Evolutionary conservation across 148 eudicot species (phyloP).

Genomic region (Talinum fruticosum): DNA sequence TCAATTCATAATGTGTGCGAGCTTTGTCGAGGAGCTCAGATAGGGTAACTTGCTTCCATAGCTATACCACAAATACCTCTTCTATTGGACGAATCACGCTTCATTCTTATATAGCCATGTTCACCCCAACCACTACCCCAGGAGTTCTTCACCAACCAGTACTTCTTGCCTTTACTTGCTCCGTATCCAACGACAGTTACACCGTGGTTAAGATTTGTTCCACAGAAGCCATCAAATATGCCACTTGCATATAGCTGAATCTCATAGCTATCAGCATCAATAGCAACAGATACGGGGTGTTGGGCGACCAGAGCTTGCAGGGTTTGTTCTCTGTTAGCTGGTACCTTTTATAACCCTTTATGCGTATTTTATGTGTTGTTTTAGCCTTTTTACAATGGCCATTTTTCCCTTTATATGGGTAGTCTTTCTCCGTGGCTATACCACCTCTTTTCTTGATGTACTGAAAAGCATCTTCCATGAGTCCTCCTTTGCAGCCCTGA

Average conservation of each 20-base stretch:
- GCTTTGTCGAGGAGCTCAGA: conserved; percentile 6
- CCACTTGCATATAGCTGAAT: conserved; percentile 59
- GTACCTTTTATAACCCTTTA: conserved; percentile 39
- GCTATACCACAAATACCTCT: conserved; percentile 52
- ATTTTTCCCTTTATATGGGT: conserved; percentile 51
- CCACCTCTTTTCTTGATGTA: conserved; percentile 45
- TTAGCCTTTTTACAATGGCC: conserved; percentile 32
- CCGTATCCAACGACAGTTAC: conserved; percentile 58
- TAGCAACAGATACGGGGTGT: conserved; percentile 63
- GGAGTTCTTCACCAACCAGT: conserved; percentile 61
- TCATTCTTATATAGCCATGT: conserved; percentile 45
- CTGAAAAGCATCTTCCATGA: conserved; percentile 52
- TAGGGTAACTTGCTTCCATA: conserved; percentile 51
- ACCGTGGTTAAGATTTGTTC: conserved; percentile 44
- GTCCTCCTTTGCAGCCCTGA: conserved; percentile 67
- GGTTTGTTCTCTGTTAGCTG: conserved; percentile 29
- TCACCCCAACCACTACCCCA: conserved; percentile 65
- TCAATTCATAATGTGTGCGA: neutral
- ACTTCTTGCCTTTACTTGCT: conserved; percentile 27
- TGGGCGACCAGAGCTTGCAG: conserved; percentile 46
- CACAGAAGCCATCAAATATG: conserved; percentile 49
- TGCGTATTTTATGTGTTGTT: conserved; percentile 24
- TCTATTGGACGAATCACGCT: conserved; percentile 26
- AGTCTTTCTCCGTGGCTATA: conserved; percentile 44
- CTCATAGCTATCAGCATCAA: conserved; percentile 48